Evolutionary conservation across 2,329 filamentous ascomycete genomes (phyloP).

Genomic region (Fusarium agapanthi): DNA sequence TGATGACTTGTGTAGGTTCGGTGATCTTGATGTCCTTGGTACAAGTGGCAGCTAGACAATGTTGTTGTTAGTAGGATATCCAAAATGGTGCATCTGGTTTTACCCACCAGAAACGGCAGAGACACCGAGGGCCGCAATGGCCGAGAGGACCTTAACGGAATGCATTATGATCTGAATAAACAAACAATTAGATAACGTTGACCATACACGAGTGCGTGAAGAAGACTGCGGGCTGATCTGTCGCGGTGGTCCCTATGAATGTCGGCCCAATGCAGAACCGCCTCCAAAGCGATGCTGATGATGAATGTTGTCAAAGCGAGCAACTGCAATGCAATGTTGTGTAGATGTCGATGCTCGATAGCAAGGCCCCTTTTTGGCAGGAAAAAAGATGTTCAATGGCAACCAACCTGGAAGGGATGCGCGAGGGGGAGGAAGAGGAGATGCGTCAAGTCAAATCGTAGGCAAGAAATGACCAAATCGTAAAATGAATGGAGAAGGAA

Average conservation of each 20-base stretch:
- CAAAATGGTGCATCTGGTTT: neutral
- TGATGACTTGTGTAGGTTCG: slow-evolving; percentile 67
- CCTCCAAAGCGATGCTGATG: slow-evolving; percentile 17
- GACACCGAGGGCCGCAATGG: slow-evolving; percentile 54
- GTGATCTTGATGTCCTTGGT: slow-evolving; percentile 69
- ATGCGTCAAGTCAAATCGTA: slow-evolving; percentile 19
- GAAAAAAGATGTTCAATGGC: neutral
- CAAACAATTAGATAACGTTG: slow-evolving; percentile 26
- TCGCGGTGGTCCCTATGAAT: slow-evolving; percentile 22
- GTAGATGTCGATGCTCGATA: neutral
- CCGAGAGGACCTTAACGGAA: slow-evolving; percentile 56
- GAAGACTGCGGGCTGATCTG: neutral
- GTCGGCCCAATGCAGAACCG: slow-evolving; percentile 11
- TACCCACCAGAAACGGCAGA: slow-evolving; percentile 55
- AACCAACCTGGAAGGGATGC: slow-evolving; percentile 36
- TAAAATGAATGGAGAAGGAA: slow-evolving; percentile 12
- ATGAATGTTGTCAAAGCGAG: neutral
- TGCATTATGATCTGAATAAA: slow-evolving; percentile 54
- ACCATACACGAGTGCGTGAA: neutral
- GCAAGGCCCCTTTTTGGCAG: slow-evolving; percentile 3
- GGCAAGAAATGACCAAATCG: slow-evolving; percentile 11
- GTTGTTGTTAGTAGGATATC: slow-evolving; percentile 1
- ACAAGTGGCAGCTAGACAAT: slow-evolving; percentile 46
- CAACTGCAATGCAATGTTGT: neutral
- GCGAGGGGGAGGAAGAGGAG: slow-evolving; percentile 3